phyloP scores from a whole-genome alignment of 2,329 filamentous ascomycete genomes.

The Polytolypa hystricis region DNA sequence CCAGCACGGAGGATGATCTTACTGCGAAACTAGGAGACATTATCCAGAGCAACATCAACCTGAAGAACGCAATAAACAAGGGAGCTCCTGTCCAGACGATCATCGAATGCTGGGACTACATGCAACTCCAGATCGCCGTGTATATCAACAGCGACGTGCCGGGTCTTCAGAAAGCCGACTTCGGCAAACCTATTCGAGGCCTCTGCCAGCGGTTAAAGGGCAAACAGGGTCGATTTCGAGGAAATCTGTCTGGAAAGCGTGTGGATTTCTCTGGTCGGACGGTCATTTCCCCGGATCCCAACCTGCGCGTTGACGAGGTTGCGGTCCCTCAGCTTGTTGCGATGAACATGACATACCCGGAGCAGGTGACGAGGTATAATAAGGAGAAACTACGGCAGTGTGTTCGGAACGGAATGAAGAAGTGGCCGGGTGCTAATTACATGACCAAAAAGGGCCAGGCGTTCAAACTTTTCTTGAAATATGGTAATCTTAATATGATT shows the following conservation, averaged over 20 bases:
- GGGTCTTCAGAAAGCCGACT: conserved; percentile 76
- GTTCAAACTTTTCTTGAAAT: conserved; percentile 65
- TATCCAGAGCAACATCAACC: conserved; percentile 78
- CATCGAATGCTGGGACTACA: conserved; percentile 97
- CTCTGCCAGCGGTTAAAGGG: conserved; percentile 94
- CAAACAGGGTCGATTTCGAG: conserved; percentile 93
- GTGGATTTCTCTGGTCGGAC: conserved; percentile 97
- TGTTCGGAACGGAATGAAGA: conserved; percentile 61
- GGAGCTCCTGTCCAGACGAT: conserved; percentile 79
- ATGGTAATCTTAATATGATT: conserved; percentile 57
- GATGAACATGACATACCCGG: conserved; percentile 91
- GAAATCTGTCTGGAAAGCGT: conserved; percentile 94
- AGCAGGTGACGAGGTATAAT: conserved; percentile 75
- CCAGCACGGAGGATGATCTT: conserved; percentile 91
- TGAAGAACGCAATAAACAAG: conserved; percentile 69
- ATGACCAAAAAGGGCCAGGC: conserved; percentile 61
- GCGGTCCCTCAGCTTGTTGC: conserved; percentile 87
- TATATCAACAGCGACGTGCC: conserved; percentile 97
- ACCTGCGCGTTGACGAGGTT: conserved; percentile 85
- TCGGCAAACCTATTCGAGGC: conserved; percentile 79
- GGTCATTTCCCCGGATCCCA: conserved; percentile 95
- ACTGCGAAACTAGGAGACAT: conserved; percentile 97
- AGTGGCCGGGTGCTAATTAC: conserved; percentile 81
- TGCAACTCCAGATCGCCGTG: conserved; percentile 90
- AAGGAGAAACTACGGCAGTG: conserved; percentile 67